These are phyloP conservation scores for Eimeria praecox DNA, from an alignment of 169 alveolate genomes.

Conservation along the genomic window DNA sequence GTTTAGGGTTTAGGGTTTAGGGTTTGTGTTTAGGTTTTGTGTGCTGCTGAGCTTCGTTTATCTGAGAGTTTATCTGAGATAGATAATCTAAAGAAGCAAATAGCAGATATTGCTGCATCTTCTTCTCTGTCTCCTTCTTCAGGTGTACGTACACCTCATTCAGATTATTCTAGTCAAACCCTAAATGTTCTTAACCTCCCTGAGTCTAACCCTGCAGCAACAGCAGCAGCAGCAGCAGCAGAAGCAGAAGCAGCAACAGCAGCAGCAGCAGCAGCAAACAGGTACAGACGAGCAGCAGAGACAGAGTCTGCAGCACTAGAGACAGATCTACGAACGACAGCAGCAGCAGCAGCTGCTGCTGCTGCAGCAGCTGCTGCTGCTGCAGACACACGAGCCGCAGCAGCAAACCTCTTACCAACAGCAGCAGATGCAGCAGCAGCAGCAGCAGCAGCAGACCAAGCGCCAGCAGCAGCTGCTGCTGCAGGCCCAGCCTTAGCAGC, in stretches of 20 bases:
- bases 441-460: not conserved
- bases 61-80: too few species aligned
- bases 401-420: not conserved
- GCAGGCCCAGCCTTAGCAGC: not conserved
- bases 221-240: not conserved
- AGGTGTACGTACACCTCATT: not conserved
- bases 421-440: not conserved
- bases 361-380: not conserved
- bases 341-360: not conserved
- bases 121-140: not conserved
- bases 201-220: too few species aligned
- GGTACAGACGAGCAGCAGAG: not conserved
- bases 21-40: not conserved
- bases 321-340: not conserved
- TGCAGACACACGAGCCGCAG: not conserved
- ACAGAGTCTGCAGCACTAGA: not conserved
- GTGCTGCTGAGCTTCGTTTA: not conserved
- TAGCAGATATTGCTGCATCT: not conserved
- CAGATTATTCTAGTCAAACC: too few species aligned
- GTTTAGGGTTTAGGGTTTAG: constrained; percentile 17
- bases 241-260: not conserved
- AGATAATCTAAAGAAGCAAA: too few species aligned
- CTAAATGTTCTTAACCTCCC: not conserved
- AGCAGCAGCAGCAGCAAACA: not conserved
- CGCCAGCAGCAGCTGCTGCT: not conserved